Evolutionary conservation across 306 rosid species (phyloP).

Genomic region (Trifolium repens): DNA sequence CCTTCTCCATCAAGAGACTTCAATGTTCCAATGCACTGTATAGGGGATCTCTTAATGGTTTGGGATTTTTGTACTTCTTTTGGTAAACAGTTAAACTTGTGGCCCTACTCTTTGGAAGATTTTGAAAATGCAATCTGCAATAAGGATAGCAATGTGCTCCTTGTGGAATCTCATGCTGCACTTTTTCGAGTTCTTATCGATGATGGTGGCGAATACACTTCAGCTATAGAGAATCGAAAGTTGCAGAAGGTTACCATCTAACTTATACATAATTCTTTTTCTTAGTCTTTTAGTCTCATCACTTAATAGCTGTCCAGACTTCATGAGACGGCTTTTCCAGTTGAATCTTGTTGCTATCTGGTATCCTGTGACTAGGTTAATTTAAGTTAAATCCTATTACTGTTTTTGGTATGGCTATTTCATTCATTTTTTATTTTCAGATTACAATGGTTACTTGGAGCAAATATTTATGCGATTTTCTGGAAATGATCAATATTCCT

Average conservation of each 20-base stretch:
- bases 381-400: neutral
- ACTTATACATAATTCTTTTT: constrained; percentile 28
- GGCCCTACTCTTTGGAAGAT: constrained; percentile 84
- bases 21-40: constrained; percentile 70
- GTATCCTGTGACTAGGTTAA: constrained; percentile 6
- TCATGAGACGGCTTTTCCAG: constrained; percentile 10
- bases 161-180: constrained; percentile 88
- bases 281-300: constrained; percentile 31
- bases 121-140: constrained; percentile 88
- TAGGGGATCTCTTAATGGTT: constrained; percentile 85
- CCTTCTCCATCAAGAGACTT: constrained; percentile 82
- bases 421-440: constrained; percentile 58
- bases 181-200: constrained; percentile 79
- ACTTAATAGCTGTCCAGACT: constrained; percentile 7
- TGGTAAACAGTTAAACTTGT: constrained; percentile 69
- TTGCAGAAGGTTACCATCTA: constrained; percentile 66
- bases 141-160: constrained; percentile 77
- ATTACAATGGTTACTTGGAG: constrained; percentile 82
- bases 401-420: constrained; percentile 36
- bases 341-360: constrained; percentile 20
- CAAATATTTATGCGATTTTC: constrained; percentile 73
- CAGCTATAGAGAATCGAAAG: constrained; percentile 59
- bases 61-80: constrained; percentile 91
- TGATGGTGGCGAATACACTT: constrained; percentile 57
- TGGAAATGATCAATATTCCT: constrained; percentile 77